Conservation (phyloP, 2,329 filamentous ascomycete species). For the Helminthosporium solani region DNA sequence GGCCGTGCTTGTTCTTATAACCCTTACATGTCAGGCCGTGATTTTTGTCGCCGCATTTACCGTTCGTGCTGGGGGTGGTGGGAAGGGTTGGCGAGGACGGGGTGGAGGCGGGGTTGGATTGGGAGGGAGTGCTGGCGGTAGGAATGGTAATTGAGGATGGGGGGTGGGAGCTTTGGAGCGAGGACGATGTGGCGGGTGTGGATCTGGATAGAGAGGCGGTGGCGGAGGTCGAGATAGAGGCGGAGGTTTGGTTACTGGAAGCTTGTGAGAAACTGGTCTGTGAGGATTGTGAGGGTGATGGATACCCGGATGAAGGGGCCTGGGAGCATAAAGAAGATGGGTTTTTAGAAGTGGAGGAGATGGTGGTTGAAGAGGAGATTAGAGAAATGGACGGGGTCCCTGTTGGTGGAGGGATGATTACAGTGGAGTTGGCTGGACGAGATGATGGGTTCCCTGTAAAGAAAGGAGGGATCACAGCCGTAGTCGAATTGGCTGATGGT, state of each 20-base stretch:
- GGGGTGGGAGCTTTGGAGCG: too few species aligned
- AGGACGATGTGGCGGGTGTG: too few species aligned
- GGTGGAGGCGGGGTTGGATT: not conserved
- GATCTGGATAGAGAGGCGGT: not conserved
- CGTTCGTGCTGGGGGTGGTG: not conserved
- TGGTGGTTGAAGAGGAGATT: not conserved
- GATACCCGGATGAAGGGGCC: too few species aligned
- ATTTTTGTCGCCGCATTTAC: too few species aligned
- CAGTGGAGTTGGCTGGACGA: conserved; percentile 6
- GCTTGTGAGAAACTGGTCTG: not conserved
- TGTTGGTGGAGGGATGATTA: too few species aligned
- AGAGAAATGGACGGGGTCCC: too few species aligned
- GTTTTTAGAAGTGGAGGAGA: not conserved
- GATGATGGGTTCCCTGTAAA: not conserved
- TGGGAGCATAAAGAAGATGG: not conserved
- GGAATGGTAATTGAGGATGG: not conserved
- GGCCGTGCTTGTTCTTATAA: not conserved
- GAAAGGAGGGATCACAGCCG: too few species aligned
- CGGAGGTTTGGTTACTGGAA: not conserved
- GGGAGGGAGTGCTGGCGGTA: not conserved
- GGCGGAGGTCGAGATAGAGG: too few species aligned
- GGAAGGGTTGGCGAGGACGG: not conserved
- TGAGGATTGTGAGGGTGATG: not conserved
- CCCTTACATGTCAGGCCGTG: too few species aligned
- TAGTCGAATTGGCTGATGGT: not conserved